phyloP scores from a whole-genome alignment of 108 stramenopile genomes.

The Conticribra guillardii region DNA sequence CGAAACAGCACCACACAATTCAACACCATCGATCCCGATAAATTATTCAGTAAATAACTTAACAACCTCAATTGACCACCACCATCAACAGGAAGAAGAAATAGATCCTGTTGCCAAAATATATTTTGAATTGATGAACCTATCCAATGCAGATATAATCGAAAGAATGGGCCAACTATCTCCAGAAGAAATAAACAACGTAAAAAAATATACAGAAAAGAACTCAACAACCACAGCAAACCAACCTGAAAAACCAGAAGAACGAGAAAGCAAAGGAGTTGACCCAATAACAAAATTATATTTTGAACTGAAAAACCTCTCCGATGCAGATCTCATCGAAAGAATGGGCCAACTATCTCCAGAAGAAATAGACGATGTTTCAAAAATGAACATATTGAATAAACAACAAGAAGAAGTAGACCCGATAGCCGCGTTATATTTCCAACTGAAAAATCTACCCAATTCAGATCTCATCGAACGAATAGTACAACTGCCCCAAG shows the following conservation, averaged over 20 bases:
- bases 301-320: neutral
- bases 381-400: too few relatives aligned
- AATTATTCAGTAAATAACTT: too few relatives aligned
- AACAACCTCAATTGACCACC: neutral
- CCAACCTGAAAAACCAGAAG: neutral
- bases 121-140: neutral
- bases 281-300: neutral
- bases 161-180: neutral
- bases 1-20: too few relatives aligned
- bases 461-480: neutral
- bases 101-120: neutral
- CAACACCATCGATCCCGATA: too few relatives aligned
- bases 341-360: neutral
- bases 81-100: neutral
- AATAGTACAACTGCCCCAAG: neutral
- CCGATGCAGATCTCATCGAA: neutral
- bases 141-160: neutral
- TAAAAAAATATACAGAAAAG: too few relatives aligned
- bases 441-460: neutral
- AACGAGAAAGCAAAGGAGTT: neutral
- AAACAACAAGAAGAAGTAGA: neutral
- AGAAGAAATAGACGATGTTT: too few relatives aligned
- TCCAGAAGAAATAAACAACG: too few relatives aligned
- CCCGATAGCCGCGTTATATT: neutral
- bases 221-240: too few relatives aligned